A percentile compares a stretch with the other conserved stretches of the same genome.
Evolutionary conservation across 805 yeast genomes (phyloP).

Genomic region (Schwanniomyces pseudopolymorphus): DNA sequence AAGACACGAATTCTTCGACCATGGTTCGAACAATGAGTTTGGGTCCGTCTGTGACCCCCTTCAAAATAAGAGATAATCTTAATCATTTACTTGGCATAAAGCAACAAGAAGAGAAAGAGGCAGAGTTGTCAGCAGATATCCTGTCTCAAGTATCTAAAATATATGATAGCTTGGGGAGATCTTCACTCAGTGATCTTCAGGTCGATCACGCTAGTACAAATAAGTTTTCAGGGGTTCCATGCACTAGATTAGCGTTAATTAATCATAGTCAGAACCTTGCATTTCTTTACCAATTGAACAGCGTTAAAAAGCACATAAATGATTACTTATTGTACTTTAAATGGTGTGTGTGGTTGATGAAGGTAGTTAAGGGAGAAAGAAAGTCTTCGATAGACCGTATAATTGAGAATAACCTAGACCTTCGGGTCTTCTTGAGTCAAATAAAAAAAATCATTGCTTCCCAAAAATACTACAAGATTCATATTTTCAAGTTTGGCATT

Average conservation of each 20-base stretch:
- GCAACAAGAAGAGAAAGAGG: neutral
- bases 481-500: slow-evolving; percentile 13
- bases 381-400: slow-evolving; percentile 6
- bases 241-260: slow-evolving; percentile 15
- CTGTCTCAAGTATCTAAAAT: neutral
- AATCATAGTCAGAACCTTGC: slow-evolving; percentile 10
- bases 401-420: slow-evolving; percentile 13
- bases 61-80: slow-evolving; percentile 17
- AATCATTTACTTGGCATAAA: slow-evolving; percentile 5
- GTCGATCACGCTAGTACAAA: neutral
- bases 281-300: slow-evolving; percentile 12
- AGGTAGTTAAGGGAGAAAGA: slow-evolving; percentile 1
- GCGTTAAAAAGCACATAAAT: slow-evolving; percentile 6
- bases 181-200: slow-evolving; percentile 1
- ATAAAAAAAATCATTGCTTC: slow-evolving; percentile 3
- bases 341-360: slow-evolving; percentile 16
- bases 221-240: slow-evolving; percentile 12
- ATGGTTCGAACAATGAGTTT: neutral
- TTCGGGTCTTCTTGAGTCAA: slow-evolving; percentile 5
- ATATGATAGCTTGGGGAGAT: neutral
- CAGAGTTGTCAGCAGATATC: neutral
- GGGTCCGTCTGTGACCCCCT: slow-evolving; percentile 12
- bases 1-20: neutral
- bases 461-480: slow-evolving; percentile 8
- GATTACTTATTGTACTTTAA: slow-evolving; percentile 16